A percentile compares a stretch with the other conserved stretches of the same genome.
Evolutionary conservation across 257 asterid species (phyloP).

Genomic region (Solanum chilense): DNA sequence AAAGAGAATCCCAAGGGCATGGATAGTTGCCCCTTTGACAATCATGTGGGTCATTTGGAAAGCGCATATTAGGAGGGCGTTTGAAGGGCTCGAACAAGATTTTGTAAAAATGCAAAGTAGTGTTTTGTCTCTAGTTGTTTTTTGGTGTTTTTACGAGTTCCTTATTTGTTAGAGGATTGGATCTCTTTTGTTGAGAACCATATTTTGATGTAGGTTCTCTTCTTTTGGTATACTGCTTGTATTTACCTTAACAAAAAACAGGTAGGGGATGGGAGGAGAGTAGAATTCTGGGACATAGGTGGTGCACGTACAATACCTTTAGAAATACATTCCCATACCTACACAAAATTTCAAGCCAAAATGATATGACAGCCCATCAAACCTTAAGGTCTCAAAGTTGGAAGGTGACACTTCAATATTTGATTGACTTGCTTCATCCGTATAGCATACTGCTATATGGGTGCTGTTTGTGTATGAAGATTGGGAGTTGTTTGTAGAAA

Average conservation of each 20-base stretch:
- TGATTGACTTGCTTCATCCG: neutral
- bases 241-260: neutral
- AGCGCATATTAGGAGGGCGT: neutral
- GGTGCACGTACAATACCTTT: neutral
- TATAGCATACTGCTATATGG: neutral
- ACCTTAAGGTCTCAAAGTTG: neutral
- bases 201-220: neutral
- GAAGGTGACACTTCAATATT: neutral
- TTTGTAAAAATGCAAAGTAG: neutral
- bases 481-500: neutral
- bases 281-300: neutral
- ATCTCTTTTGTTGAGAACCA: neutral
- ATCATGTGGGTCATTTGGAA: neutral
- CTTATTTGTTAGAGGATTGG: neutral
- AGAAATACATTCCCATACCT: neutral
- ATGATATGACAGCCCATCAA: neutral
- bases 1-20: neutral
- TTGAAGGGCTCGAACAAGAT: neutral
- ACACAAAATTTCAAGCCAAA: neutral
- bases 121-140: neutral
- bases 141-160: neutral
- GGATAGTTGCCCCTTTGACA: neutral
- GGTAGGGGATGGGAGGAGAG: neutral
- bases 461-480: neutral
- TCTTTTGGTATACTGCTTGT: neutral